These are phyloP conservation scores for Clarireedia monteithiana DNA, from an alignment of 2,329 filamentous ascomycete species.

Conservation along the genomic window DNA sequence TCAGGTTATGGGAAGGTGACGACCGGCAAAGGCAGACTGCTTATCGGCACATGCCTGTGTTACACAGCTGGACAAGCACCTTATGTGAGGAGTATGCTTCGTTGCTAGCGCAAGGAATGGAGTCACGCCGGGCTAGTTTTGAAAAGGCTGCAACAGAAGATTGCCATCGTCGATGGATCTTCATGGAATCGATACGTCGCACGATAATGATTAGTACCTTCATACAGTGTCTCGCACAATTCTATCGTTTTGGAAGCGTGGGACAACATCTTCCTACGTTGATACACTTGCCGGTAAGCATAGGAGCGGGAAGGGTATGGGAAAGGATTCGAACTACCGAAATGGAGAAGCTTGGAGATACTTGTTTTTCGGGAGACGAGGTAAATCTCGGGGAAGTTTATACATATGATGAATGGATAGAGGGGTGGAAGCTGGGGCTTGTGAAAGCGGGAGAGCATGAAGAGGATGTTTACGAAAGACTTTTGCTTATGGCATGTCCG, in stretches of 20 bases:
- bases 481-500: slow-evolving; percentile 5
- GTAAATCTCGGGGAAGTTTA: not conserved
- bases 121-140: too few relatives aligned
- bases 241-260: slow-evolving; percentile 13
- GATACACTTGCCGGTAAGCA: slow-evolving; percentile 8
- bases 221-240: slow-evolving; percentile 12
- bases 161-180: slow-evolving; percentile 21
- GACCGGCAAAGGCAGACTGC: slow-evolving; percentile 20
- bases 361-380: not conserved
- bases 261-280: slow-evolving; percentile 9
- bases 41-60: slow-evolving; percentile 19
- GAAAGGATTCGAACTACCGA: not conserved
- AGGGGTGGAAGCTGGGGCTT: not conserved
- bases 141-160: not conserved
- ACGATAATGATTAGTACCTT: slow-evolving; percentile 19
- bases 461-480: slow-evolving; percentile 2
- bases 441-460: not conserved
- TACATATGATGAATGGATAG: not conserved
- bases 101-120: not conserved
- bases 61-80: slow-evolving; percentile 22
- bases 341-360: not conserved
- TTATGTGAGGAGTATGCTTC: slow-evolving; percentile 11
- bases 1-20: slow-evolving; percentile 26
- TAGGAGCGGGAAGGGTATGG: slow-evolving; percentile 2
- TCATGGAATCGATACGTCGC: slow-evolving; percentile 30